A percentile compares a stretch with the other conserved stretches of the same genome.
Evolutionary conservation across 352 stramenopile genomes (phyloP).

Genomic region (Phytophthora crassamura): DNA sequence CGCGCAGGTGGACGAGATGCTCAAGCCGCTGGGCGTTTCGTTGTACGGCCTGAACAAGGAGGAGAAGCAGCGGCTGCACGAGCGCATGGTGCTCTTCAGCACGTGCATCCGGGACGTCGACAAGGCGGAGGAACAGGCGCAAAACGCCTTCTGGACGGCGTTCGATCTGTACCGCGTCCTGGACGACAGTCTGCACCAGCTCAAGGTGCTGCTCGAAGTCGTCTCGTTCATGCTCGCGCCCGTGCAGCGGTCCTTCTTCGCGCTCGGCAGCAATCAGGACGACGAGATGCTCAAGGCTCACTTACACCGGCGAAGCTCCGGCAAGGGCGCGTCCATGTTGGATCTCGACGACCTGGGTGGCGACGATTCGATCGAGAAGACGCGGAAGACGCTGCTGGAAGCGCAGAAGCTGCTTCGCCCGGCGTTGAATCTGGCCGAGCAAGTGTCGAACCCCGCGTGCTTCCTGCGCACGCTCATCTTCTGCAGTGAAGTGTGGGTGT

Average conservation of each 20-base stretch:
- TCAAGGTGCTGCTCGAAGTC: constrained; percentile 79
- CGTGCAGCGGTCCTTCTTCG: constrained; percentile 74
- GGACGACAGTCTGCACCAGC: constrained; percentile 74
- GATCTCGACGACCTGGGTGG: constrained; percentile 39
- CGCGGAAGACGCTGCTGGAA: constrained; percentile 64
- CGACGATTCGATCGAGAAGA: constrained; percentile 69
- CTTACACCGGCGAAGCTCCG: constrained; percentile 40
- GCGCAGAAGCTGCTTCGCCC: constrained; percentile 71
- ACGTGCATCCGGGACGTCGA: constrained; percentile 50
- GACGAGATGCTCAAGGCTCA: constrained; percentile 66
- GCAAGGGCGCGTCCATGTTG: constrained; percentile 29
- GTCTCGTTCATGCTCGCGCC: constrained; percentile 72
- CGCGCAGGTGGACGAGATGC: constrained; percentile 56
- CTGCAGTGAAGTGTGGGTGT: constrained; percentile 79
- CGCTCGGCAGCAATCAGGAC: constrained; percentile 68
- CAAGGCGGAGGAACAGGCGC: constrained; percentile 57
- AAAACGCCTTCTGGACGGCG: constrained; percentile 65
- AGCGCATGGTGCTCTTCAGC: constrained; percentile 60
- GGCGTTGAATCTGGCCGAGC: constrained; percentile 68
- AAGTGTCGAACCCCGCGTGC: constrained; percentile 62
- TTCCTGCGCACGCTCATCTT: constrained; percentile 70
- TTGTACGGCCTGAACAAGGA: constrained; percentile 70
- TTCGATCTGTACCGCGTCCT: constrained; percentile 78
- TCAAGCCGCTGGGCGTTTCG: constrained; percentile 63
- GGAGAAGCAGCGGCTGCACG: constrained; percentile 61